Evolutionary conservation across 208 protist species (phyloP), one percentile per base, ranked within the genome.

Genomic region (Leishmania tarentolae): DNA sequence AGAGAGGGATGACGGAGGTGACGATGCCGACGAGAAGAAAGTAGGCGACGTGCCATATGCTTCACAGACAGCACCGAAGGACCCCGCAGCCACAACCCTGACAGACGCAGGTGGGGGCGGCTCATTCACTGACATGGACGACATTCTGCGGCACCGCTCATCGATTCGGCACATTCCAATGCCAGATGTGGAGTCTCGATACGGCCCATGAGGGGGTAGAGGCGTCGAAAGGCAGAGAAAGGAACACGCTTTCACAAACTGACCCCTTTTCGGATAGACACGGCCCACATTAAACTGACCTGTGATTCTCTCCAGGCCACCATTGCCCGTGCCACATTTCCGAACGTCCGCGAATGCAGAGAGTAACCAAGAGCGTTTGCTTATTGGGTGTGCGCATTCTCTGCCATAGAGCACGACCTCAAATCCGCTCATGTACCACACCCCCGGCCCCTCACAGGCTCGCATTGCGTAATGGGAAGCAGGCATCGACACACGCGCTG

Each of bases 171-270:
- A 82, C 65, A 86, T 94, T 65, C 88, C 91, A 7, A 93, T 94
- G 91, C 89, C 91, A 19, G 85, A 87, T 61, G 66, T 88, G 8
- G 91, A 94, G 82, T 92, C 87, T 76, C 76, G 80, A 46, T 93
- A 94, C 77, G 86, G 84, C 3, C 77, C 81, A 5, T 90, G 68
- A 77, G 53, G 31, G 52, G 13, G 37, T 19, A 15, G 21, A 3
- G 56, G 35, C 11, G 8, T 68, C 19, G 52, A 13, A 28, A 47
- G 35, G 59, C 37, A 28, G 15, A n/a, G 40, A 46, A 31, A 44
- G 17, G 4, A 11, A 19, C 6, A 72, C 6, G 42, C 68, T 1
- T 72, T 47, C 40, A 72, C 68, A 31, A 6, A 50, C 0, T 3
- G 68, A 15, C 15, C 40, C 9, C 19, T 31, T 52, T 44, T 46